These are phyloP conservation scores for Phialemonium atrogriseum DNA, from an alignment of 2,329 filamentous ascomycete species.

Conservation along the genomic window DNA sequence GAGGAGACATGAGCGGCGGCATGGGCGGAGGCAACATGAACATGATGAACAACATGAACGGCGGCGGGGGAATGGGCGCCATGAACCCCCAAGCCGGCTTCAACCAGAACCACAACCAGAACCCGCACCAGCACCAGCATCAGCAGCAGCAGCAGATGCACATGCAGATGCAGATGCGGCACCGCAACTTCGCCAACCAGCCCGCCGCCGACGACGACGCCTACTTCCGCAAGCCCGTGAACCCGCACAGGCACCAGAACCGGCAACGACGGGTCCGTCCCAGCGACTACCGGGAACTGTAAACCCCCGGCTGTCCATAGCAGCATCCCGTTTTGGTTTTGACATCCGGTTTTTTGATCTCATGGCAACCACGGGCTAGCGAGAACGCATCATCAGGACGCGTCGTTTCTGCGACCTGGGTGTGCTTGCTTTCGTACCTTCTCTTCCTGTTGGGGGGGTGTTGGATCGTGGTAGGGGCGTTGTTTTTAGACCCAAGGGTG, in stretches of 20 bases:
- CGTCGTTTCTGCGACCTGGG: too few species aligned
- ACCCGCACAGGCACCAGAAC: slow-evolving; percentile 83
- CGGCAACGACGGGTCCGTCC: slow-evolving; percentile 71
- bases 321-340: too few species aligned
- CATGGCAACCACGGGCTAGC: too few species aligned
- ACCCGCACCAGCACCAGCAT: slow-evolving; percentile 16
- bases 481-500: too few species aligned
- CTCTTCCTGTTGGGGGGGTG: too few species aligned
- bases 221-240: slow-evolving; percentile 93
- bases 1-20: slow-evolving; percentile 19
- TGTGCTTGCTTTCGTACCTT: too few species aligned
- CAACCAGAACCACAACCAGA: slow-evolving; percentile 21
- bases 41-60: slow-evolving; percentile 17
- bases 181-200: slow-evolving; percentile 30
- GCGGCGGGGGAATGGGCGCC: slow-evolving; percentile 18
- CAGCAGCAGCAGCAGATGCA: slow-evolving; percentile 10
- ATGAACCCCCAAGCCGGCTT: slow-evolving; percentile 23
- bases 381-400: too few species aligned
- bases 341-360: too few species aligned
- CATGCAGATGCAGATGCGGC: slow-evolving; percentile 14
- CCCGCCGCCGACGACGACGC: slow-evolving; percentile 73
- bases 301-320: too few species aligned
- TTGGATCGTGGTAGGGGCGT: too few species aligned
- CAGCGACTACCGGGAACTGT: slow-evolving; percentile 85
- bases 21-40: slow-evolving; percentile 11